Base-by-base conservation (phyloP, 2,329 filamentous ascomycete species). In the Stenocarpella maydis region DNA sequence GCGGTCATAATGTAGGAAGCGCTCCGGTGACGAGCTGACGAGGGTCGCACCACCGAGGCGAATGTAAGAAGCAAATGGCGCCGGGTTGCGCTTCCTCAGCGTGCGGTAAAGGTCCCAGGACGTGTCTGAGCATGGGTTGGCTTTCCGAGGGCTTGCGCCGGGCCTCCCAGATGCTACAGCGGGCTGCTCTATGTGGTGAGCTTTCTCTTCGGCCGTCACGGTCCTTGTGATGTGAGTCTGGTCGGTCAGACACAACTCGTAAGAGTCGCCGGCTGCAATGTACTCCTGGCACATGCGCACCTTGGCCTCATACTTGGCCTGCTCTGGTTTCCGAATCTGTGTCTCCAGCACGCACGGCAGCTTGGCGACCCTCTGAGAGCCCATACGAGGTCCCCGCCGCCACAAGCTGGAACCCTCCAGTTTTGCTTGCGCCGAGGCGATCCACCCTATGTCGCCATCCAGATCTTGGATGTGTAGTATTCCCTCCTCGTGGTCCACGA, bases 61-160 rank as follows among this genome's bases (percentile, higher is more conserved):
- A 68, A 97, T 82, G 77, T 92, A 97, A 0, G 93, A 94, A 28
- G 92, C 92, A 80, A 97, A 97, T 0, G 94, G 92, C 0, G 94
- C 93, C 0, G 94, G 92, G 70, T 97, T 96, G 54, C 88, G 86
- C 4, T 83, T 81, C 41, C 92, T 88, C 1, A 97, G 86, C 2
- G 87, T 84, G 53, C 87, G 87, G 82, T 95, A 97, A 34, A 97
- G 83, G 6, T 86, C 79, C 92, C 93, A 97, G 0, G 89, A 85
- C 61, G 80, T 77, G 70, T 75, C 65, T 71, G 75, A 49, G 8
- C 21, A 52, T 28, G 24, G 21, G 24, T 19, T 10, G 69, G 58
- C 55, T 67, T 54, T 69, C 37, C 34, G 71, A 26, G 65, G 63
- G 55, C 60, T 60, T 12, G 67, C 69, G 69, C 24, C 68, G 67